These are phyloP conservation scores for Xylariaceae sp. DNA, from an alignment of 2,329 filamentous ascomycete genomes.

Conservation along the genomic window DNA sequence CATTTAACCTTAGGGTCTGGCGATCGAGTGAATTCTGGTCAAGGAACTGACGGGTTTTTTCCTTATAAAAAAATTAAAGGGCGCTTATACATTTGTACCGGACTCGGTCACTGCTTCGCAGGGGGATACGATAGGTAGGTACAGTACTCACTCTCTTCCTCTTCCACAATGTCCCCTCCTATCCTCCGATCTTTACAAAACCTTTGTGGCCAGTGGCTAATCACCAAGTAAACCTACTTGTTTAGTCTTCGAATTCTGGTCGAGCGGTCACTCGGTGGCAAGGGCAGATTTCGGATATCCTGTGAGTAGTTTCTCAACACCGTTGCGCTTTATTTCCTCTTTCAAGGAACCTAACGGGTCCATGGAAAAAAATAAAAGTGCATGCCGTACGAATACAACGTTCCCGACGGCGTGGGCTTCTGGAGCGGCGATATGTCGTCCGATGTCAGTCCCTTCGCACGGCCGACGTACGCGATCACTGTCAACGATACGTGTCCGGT, in stretches of 20 bases:
- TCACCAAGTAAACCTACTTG: no score
- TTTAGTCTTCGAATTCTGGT: conserved; percentile 10
- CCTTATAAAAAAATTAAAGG: not conserved
- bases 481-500: conserved; percentile 8
- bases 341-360: no score
- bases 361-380: no score
- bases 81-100: conserved; percentile 4
- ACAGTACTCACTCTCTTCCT: not conserved
- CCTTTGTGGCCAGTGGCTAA: no score
- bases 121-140: conserved; percentile 3
- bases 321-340: no score
- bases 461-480: conserved; percentile 1
- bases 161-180: no score
- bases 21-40: no score
- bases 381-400: conserved; percentile 8
- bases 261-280: conserved; percentile 5
- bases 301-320: conserved; percentile 2
- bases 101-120: conserved; percentile 1
- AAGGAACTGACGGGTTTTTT: not conserved
- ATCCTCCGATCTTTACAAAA: no score
- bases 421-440: conserved; percentile 4
- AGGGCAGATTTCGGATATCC: conserved; percentile 6
- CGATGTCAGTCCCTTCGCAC: not conserved
- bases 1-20: no score
- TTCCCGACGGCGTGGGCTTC: not conserved